Base-by-base conservation (phyloP, 305 asterid species). In the Fraxinus paxiana region DNA sequence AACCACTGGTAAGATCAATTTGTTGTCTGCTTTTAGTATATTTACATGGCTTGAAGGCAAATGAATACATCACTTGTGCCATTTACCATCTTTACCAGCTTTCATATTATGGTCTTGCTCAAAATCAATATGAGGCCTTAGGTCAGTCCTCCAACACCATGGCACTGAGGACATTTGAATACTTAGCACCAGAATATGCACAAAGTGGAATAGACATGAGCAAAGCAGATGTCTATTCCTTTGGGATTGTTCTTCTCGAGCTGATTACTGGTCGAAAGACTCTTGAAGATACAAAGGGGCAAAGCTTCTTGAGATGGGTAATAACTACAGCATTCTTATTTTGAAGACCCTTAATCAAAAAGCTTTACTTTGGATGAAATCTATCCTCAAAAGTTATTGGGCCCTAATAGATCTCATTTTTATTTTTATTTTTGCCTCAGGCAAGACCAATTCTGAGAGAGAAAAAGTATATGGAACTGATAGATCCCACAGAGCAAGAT, bases 241-340 rank as follows among this genome's bases (percentile, higher is more conserved):
- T 90, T 54, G 96, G 96, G 12, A 89, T 88, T 0, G 92, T 91
- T 37, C 90, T 91, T 56, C 83, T 91, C 1, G 92, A 90, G 81
- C 83, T 91, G 69, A 87, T 90, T 43, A 90, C 90, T 0, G 96
- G 93, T 7, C 80, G 94, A 82, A 91, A 89, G 81, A 89, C 91
- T 1, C 75, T 81, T 41, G 81, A 86, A 30, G 90, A 85, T 12
- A 89, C 94, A 13, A 76, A 87, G 65, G 91, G 91, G 0, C 88
- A 88, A 72, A 91, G 92, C 77, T 91, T 87, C 67, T 43, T 88
- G 79, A 81, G 92, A 89, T 88, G 95, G 93, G 95, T 90, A 89
- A 81, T 9, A 22, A 18, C 77, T 51, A 63, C 33, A 22, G 72
- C 72, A 24, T 18, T 59, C 69, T 59, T 59, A 59, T 18, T 59